Conservation (phyloP, 352 stramenopile genomes). For the Globisporangium cylindrosporum region DNA sequence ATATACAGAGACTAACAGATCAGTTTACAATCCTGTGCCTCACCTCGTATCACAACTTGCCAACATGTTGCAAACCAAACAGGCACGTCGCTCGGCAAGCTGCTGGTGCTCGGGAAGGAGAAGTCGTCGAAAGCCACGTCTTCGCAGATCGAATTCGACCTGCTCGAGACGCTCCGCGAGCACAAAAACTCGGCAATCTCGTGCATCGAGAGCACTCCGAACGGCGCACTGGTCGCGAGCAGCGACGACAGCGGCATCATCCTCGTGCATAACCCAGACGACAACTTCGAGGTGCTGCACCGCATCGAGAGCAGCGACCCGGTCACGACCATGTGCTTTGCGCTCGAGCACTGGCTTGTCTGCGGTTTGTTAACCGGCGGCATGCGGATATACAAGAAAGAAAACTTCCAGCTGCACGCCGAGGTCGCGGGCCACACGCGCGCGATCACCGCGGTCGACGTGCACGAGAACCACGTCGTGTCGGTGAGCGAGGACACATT, state of each 20-base stretch:
- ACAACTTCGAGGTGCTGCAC: slow-evolving; percentile 63
- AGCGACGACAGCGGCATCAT: slow-evolving; percentile 60
- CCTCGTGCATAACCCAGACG: slow-evolving; percentile 46
- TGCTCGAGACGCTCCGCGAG: slow-evolving; percentile 53
- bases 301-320: slow-evolving; percentile 41
- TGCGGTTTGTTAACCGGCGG: slow-evolving; percentile 55
- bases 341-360: slow-evolving; percentile 51
- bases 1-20: not conserved
- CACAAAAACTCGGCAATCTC: slow-evolving; percentile 55
- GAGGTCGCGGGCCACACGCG: slow-evolving; percentile 72
- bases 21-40: not conserved
- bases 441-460: slow-evolving; percentile 61
- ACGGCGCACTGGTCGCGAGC: slow-evolving; percentile 44
- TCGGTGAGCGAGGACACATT: slow-evolving; percentile 78
- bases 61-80: not conserved
- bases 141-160: slow-evolving; percentile 44
- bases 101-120: slow-evolving; percentile 59
- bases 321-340: slow-evolving; percentile 52
- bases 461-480: slow-evolving; percentile 43
- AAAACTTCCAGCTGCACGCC: slow-evolving; percentile 44
- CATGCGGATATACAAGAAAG: slow-evolving; percentile 53
- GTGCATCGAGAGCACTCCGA: slow-evolving; percentile 45
- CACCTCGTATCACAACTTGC: not conserved
- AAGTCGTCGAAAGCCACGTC: slow-evolving; percentile 42
- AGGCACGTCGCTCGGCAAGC: slow-evolving; percentile 58